phyloP scores from a whole-genome alignment of 768 basidiomycete genomes.

The Fistulinella prunicolor region DNA sequence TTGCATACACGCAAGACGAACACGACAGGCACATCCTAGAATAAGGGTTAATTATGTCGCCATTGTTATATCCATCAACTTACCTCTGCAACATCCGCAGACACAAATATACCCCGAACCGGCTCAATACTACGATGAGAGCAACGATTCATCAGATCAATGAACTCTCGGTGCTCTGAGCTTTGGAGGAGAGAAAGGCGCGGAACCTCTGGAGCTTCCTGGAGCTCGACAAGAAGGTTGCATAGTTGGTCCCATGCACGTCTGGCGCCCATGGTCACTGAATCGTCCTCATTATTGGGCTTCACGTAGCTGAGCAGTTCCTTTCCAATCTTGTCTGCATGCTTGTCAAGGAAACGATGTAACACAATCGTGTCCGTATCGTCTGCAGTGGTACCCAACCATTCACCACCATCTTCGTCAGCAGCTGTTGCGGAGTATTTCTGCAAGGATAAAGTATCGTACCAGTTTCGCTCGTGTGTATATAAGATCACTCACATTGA shows the following conservation, averaged over 20 bases:
- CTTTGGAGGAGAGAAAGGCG: constrained; percentile 48
- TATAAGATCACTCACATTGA: constrained; percentile 49
- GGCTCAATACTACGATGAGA: constrained; percentile 56
- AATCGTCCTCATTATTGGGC: constrained; percentile 51
- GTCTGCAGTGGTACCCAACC: constrained; percentile 74
- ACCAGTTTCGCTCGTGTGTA: not conserved
- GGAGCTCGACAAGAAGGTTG: constrained; percentile 74
- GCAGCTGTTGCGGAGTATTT: constrained; percentile 42
- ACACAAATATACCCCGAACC: constrained; percentile 65
- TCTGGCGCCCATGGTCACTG: constrained; percentile 61
- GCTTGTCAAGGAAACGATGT: constrained; percentile 81
- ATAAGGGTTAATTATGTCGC: constrained; percentile 1
- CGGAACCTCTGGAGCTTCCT: constrained; percentile 65
- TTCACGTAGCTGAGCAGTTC: constrained; percentile 74
- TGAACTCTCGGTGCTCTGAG: constrained; percentile 58
- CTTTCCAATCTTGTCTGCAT: constrained; percentile 85
- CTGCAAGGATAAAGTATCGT: constrained; percentile 24
- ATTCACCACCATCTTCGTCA: constrained; percentile 66
- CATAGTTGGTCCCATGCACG: constrained; percentile 84
- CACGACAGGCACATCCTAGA: constrained; percentile 42
- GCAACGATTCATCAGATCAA: constrained; percentile 65
- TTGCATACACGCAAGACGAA: constrained; percentile 66
- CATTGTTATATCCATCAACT: constrained; percentile 7
- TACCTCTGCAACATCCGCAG: constrained; percentile 48
- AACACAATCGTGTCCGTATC: constrained; percentile 82